phyloP scores from a whole-genome alignment of 805 yeast species.

The Candida yuanshanica region DNA sequence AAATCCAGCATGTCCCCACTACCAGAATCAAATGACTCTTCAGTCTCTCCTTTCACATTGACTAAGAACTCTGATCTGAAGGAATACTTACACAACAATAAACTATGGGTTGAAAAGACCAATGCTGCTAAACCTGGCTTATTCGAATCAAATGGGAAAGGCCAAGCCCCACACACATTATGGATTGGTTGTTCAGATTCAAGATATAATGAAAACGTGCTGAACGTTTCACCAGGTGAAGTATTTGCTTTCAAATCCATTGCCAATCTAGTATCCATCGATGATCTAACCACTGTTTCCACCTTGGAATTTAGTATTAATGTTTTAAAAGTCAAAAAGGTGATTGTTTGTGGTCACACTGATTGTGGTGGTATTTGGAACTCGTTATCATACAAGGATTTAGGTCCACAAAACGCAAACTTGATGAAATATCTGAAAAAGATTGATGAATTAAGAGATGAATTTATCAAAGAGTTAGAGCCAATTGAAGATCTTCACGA shows the following conservation, averaged over 20 bases:
- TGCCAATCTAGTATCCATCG: constrained; percentile 65
- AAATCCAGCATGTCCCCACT: background rate
- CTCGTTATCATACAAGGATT: constrained; percentile 54
- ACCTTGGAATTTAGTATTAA: constrained; percentile 87
- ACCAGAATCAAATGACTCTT: background rate
- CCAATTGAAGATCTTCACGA: constrained; percentile 43
- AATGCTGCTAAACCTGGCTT: constrained; percentile 20
- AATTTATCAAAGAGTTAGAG: constrained; percentile 45
- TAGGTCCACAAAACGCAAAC: constrained; percentile 49
- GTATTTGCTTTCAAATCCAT: constrained; percentile 84
- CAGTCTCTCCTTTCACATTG: constrained; percentile 27
- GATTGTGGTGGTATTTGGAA: constrained; percentile 95
- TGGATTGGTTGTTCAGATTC: constrained; percentile 96
- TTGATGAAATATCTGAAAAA: constrained; percentile 46
- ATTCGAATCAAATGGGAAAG: constrained; percentile 51
- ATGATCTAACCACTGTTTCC: constrained; percentile 69
- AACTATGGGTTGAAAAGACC: constrained; percentile 36
- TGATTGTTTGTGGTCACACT: constrained; percentile 88
- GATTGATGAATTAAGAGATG: constrained; percentile 62
- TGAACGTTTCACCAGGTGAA: constrained; percentile 84
- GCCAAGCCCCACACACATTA: constrained; percentile 88
- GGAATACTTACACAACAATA: constrained; percentile 46
- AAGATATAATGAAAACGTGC: constrained; percentile 74
- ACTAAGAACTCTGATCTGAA: constrained; percentile 41
- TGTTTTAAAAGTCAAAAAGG: constrained; percentile 71